Base-by-base conservation (phyloP, 1,284 basidiomycete species). In the Ustilago xerochloae region DNA sequence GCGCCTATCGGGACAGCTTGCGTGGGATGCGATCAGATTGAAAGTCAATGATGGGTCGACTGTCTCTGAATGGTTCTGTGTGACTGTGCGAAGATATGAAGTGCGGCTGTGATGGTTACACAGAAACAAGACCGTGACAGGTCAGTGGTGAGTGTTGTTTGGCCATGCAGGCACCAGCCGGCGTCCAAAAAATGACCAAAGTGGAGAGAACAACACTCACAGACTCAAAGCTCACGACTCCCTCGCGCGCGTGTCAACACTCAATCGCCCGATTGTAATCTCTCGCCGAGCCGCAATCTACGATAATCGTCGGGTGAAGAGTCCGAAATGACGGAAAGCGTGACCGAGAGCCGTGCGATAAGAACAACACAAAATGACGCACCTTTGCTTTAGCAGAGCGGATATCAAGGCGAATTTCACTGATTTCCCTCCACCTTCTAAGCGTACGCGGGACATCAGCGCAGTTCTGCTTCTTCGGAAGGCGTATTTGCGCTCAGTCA, bases 131-230 rank as follows among this genome's bases (percentile, higher is more conserved):
- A 15, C 32, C 32, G 9, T 33, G 2, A 33, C 18, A 41, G 24
- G 38, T 7, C 18, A 20, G 39, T 20, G 18, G 6, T 20, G 45
- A 18, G 38, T 41, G 38, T 2, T n/a, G 20, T 15, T 9, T 16
- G 38, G 16, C 38, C 9, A 15, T 9, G 38, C 13, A 41, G 13
- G 38, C 10, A 33, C 32, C 32, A 39, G 26, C 39, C 6, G 18
- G 15, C 30, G 22, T 32, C 3, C 41, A 33, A 47, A 49, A 49
- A 48, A 20, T 10, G 6, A 8, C 9, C 18, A n/a, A 54, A 46
- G 61, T 63, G 61, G 53, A 56, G 61, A 63, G 61, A 63, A 51
- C 61, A 63, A 63, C 61, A 63, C 61, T 49, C 28, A 33, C 12
- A 36, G 20, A n/a, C n/a, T n/a, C n/a, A n/a, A n/a, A n/a, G n/a